Evolutionary conservation across 345 rosid species (phyloP).

Genomic region (Eucalyptus victrix): DNA sequence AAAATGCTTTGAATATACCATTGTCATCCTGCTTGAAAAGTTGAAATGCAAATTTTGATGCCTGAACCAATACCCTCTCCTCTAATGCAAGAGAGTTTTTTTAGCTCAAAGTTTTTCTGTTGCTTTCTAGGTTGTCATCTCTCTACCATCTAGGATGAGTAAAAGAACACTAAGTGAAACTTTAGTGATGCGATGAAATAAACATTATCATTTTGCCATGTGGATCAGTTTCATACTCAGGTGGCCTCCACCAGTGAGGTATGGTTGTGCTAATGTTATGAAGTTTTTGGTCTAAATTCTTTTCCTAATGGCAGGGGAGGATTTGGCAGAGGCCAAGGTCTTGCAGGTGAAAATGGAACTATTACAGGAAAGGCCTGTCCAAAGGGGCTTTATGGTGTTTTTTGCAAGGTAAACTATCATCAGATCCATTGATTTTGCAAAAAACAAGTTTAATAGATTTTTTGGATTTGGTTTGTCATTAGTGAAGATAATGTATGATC

Average conservation of each 20-base stretch:
- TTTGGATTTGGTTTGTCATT: not conserved
- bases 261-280: not conserved
- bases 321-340: constrained; percentile 48
- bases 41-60: not conserved
- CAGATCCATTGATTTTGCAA: not conserved
- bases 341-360: constrained; percentile 61
- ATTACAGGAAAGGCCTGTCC: constrained; percentile 89
- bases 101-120: not conserved
- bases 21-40: not conserved
- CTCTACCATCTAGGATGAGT: not conserved
- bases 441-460: not conserved
- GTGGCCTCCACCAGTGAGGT: not conserved
- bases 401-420: constrained; percentile 53
- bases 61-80: not conserved
- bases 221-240: not conserved
- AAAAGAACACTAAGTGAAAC: not conserved
- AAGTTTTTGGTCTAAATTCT: not conserved
- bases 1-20: not conserved
- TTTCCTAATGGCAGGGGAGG: constrained; percentile 56
- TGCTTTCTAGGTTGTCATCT: not conserved
- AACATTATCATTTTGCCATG: not conserved
- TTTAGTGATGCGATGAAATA: not conserved
- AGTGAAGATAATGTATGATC: not conserved
- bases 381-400: constrained; percentile 74
- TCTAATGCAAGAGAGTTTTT: not conserved